Evolutionary conservation across 129 eudicot genomes (phyloP).

Genomic region (Pulicaria dysenterica): DNA sequence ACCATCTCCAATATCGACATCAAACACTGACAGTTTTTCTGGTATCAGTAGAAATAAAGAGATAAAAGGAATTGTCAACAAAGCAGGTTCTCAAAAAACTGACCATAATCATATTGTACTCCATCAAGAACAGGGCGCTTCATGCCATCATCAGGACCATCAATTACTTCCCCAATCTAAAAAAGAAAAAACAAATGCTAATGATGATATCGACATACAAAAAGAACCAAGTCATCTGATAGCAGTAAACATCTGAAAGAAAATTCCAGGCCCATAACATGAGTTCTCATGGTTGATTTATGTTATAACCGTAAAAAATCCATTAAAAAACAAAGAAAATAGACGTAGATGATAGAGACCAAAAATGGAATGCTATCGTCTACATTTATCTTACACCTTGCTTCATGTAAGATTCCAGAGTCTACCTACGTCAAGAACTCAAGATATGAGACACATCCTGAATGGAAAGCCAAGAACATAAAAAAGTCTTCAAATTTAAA

Average conservation of each 20-base stretch:
- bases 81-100: constrained; percentile 35
- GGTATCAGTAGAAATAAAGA: constrained; percentile 19
- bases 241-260: constrained; percentile 8
- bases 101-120: constrained; percentile 85
- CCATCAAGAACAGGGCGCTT: constrained; percentile 80
- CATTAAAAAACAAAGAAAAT: constrained; percentile 1
- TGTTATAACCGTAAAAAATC: not conserved
- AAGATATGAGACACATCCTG: not conserved
- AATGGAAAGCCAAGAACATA: not conserved
- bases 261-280: constrained; percentile 11
- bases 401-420: not conserved
- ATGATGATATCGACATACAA: constrained; percentile 15
- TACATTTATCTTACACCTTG: not conserved
- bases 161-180: constrained; percentile 98
- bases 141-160: constrained; percentile 88
- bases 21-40: constrained; percentile 61
- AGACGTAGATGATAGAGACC: not conserved
- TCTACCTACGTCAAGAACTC: not conserved
- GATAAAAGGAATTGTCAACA: constrained; percentile 7
- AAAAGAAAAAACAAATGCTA: constrained; percentile 11
- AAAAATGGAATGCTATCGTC: not conserved
- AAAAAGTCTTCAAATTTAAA: not conserved
- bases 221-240: constrained; percentile 20
- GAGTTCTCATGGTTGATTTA: constrained; percentile 1
- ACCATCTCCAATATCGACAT: constrained; percentile 98